Evolutionary conservation across 1,284 basidiomycete genomes (phyloP).

Genomic region (Phylloboletellus chloephorus): DNA sequence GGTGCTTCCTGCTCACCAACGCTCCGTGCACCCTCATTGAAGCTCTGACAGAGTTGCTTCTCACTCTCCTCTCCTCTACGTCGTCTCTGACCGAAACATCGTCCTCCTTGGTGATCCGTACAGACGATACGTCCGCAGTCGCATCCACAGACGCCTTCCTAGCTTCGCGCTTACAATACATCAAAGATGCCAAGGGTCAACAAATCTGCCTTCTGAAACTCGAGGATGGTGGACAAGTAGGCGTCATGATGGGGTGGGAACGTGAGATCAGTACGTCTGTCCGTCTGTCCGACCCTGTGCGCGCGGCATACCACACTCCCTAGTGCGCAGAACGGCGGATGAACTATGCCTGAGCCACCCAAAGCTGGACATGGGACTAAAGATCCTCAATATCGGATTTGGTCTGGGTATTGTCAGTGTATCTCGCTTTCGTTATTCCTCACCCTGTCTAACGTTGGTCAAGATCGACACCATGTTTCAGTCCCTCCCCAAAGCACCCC

Average conservation of each 20-base stretch:
- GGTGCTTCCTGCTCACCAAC: constrained; percentile 41
- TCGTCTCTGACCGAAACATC: constrained; percentile 34
- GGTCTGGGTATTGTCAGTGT: constrained; percentile 84
- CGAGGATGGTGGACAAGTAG: constrained; percentile 66
- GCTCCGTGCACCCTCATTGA: constrained; percentile 7
- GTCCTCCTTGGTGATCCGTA: constrained; percentile 48
- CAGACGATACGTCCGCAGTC: constrained; percentile 61
- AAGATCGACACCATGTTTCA: constrained; percentile 86
- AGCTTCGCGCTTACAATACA: constrained; percentile 65
- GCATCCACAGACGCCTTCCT: constrained; percentile 78
- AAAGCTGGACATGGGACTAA: constrained; percentile 47
- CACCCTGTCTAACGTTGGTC: constrained; percentile 12
- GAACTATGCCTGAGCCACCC: constrained; percentile 53
- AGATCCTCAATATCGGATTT: constrained; percentile 88
- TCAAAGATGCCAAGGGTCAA: constrained; percentile 69
- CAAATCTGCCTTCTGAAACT: constrained; percentile 75
- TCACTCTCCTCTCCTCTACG: constrained; percentile 52
- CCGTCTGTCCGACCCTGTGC: background rate
- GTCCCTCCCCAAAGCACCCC: constrained; percentile 52
- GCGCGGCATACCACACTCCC: constrained; percentile 23
- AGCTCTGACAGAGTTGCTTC: constrained; percentile 52
- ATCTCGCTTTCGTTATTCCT: constrained; percentile 1
- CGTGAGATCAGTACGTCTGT: constrained; percentile 59
- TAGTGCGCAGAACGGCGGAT: constrained; percentile 67
- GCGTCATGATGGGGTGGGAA: constrained; percentile 98